Base-by-base conservation (phyloP, 2,329 filamentous ascomycete genomes). In the Colletotrichum caudatum region DNA sequence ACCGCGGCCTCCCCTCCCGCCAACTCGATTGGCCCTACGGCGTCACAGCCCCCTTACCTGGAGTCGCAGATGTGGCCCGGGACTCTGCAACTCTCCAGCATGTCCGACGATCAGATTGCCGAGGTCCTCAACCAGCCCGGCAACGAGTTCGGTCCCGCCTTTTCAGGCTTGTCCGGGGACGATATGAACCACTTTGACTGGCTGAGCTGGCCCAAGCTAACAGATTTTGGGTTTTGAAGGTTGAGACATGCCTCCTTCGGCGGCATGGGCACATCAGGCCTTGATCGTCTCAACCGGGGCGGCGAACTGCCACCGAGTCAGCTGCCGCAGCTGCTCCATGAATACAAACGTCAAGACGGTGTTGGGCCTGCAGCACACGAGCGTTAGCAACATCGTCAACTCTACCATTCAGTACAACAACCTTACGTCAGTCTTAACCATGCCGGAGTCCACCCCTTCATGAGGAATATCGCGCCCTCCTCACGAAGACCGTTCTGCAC, bases 51-150 rank as follows among this genome's bases (percentile, higher is more conserved):
- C 0, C 75, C 66, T 9, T 80, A 80, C 33, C 48, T 81, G 57
- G 76, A 77, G 59, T 53, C 75, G 77, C 64, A 71, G 6, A 69
- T 84, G 11, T 86, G 85, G 83, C 77, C 83, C 0, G 86, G 88
- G 71, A 84, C 87, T 5, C 76, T 92, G 29, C 88, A 90, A 33
- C 91, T 92, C 77, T 92, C 89, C 2, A 84, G 89, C 41, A 93
- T 93, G 91, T 92, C 90, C 0, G 89, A 91, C 69, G 86, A 91
- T 69, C 90, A 93, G 76, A 90, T 92, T 58, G 85, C 89, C 6
- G 89, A 92, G 74, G 89, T 90, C 5, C 84, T 92, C 37, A 91
- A 90, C 76, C 87, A 89, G 73, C 88, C 89, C 0, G 89, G 87
- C 5, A 87, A 89, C 35, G 86, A 87, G 20, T 88, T 92, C 72